phyloP scores from a whole-genome alignment of 2,329 filamentous ascomycete genomes.

The Stemphylium beticola region DNA sequence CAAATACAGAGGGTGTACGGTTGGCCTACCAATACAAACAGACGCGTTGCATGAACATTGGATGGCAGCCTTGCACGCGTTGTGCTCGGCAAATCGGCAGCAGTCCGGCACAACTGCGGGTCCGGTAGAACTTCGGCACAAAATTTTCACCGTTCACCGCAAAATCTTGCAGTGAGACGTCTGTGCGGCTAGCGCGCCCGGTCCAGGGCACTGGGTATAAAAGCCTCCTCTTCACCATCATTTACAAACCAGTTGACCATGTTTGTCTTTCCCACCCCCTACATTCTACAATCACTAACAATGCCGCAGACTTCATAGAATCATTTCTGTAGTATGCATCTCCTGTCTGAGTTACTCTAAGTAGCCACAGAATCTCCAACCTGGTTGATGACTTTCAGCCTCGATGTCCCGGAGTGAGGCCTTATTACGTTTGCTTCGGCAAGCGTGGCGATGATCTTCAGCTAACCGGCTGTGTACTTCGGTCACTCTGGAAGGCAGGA shows the following conservation, averaged over 20 bases:
- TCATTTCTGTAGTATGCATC: slow-evolving; percentile 94
- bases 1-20: not conserved
- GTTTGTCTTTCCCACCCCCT: not conserved
- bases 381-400: slow-evolving; percentile 90
- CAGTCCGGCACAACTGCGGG: not conserved
- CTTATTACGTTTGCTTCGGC: slow-evolving; percentile 71
- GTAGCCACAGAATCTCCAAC: slow-evolving; percentile 87
- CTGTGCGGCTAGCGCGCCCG: no score
- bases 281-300: slow-evolving; percentile 1
- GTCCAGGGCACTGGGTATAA: no score
- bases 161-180: no score
- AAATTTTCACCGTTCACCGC: not conserved
- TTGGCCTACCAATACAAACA: not conserved
- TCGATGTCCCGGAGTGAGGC: slow-evolving; percentile 89
- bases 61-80: not conserved
- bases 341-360: slow-evolving; percentile 89
- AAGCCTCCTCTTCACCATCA: no score
- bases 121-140: slow-evolving; percentile 1
- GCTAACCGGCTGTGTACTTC: slow-evolving; percentile 75
- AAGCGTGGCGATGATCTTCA: slow-evolving; percentile 95
- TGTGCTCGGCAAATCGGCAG: not conserved
- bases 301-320: slow-evolving; percentile 31
- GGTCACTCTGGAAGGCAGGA: slow-evolving; percentile 80
- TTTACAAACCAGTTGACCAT: not conserved
- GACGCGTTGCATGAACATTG: not conserved